Conservation (phyloP, 2,329 filamentous ascomycete genomes). For the Ciborinia camelliae region DNA sequence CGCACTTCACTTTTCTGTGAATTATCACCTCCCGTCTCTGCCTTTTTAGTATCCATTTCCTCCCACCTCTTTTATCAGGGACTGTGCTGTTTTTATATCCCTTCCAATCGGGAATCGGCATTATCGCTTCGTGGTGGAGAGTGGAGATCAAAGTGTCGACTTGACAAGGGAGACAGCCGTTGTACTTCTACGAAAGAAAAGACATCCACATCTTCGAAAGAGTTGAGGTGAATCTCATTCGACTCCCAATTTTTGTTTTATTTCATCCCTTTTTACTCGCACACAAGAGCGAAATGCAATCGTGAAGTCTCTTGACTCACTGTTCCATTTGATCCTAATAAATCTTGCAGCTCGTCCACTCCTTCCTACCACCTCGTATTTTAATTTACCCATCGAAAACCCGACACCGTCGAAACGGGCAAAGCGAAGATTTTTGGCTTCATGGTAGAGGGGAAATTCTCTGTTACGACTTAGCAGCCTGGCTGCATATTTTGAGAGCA, state of each 20-base stretch:
- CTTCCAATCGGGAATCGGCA: constrained; percentile 22
- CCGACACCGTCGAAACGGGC: constrained; percentile 10
- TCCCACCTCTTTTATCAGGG: constrained; percentile 9
- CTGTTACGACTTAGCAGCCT: constrained; percentile 25
- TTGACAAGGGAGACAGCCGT: constrained; percentile 18
- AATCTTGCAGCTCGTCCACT: constrained; percentile 14
- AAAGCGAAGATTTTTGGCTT: constrained; percentile 20
- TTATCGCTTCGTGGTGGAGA: constrained; percentile 20
- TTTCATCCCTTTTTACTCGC: neutral
- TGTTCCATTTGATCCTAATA: constrained; percentile 17
- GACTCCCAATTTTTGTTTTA: neutral
- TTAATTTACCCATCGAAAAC: constrained; percentile 3
- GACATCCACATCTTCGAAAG: constrained; percentile 11
- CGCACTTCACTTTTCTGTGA: neutral
- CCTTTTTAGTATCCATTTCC: neutral
- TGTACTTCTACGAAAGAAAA: constrained; percentile 14
- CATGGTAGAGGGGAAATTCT: constrained; percentile 25
- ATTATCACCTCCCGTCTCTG: neutral
- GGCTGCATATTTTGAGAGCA: constrained; percentile 28
- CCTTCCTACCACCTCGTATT: constrained; percentile 14
- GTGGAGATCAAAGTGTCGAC: constrained; percentile 19
- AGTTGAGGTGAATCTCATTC: constrained; percentile 1
- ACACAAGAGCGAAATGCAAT: constrained; percentile 10
- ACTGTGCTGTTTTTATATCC: constrained; percentile 7
- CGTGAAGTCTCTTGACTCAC: constrained; percentile 10